These are phyloP conservation scores for Venturia carpophila DNA, from an alignment of 2,329 filamentous ascomycete species.

Conservation along the genomic window DNA sequence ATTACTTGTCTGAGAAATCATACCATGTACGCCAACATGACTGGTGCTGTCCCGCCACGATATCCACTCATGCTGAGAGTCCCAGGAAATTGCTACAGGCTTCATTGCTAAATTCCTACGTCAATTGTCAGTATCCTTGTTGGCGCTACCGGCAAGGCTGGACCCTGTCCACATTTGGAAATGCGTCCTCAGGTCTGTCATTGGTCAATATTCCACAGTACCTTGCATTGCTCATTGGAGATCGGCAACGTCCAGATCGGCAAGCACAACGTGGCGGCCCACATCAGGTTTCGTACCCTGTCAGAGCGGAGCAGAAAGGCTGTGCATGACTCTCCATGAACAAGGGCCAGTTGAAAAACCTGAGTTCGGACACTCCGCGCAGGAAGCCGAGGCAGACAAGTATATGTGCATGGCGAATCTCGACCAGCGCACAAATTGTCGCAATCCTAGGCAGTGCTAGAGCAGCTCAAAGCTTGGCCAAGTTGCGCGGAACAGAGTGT, in stretches of 20 bases:
- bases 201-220: neutral
- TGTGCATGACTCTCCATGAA: neutral
- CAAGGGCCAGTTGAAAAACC: neutral
- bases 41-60: neutral
- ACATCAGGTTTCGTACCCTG: neutral
- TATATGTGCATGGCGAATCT: neutral
- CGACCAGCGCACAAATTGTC: neutral
- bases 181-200: neutral
- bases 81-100: neutral
- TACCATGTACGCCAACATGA: neutral
- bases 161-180: neutral
- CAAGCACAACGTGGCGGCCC: neutral
- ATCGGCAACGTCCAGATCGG: neutral
- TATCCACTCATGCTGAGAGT: neutral
- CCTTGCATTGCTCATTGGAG: neutral
- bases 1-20: neutral
- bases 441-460: slow-evolving; percentile 20
- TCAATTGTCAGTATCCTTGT: neutral
- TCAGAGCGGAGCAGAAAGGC: neutral
- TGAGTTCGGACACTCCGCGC: neutral
- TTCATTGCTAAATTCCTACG: neutral
- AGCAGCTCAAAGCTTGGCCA: slow-evolving; percentile 33
- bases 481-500: too few species aligned
- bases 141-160: neutral
- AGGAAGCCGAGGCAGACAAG: neutral